phyloP scores from a whole-genome alignment of 305 asterid genomes.

The Solanum hybrid region DNA sequence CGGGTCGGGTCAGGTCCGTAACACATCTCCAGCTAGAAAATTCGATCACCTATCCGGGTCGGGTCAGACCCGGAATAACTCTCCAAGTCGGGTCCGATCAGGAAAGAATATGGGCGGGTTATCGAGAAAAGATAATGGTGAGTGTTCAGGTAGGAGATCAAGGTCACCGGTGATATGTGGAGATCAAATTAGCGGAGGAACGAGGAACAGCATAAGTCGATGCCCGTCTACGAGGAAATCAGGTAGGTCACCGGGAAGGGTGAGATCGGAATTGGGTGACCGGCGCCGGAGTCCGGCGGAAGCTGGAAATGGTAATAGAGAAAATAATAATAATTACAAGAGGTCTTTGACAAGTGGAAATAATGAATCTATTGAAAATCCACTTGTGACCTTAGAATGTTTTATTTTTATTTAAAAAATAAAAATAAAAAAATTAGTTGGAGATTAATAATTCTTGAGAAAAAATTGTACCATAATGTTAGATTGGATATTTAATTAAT shows the following conservation, averaged over 20 bases:
- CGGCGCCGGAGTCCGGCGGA: neutral
- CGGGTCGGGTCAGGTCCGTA: constrained; percentile 26
- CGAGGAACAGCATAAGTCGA: constrained; percentile 20
- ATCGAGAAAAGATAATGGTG: constrained; percentile 29
- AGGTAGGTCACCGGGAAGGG: constrained; percentile 36
- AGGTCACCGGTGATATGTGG: constrained; percentile 34
- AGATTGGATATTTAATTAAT: neutral
- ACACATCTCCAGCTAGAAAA: constrained; percentile 18
- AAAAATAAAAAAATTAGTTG: neutral
- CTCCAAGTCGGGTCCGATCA: constrained; percentile 24
- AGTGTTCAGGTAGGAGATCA: constrained; percentile 39
- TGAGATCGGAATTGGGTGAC: constrained; percentile 10
- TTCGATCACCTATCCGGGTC: constrained; percentile 22
- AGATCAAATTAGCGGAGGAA: constrained; percentile 11
- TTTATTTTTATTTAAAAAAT: constrained; percentile 7
- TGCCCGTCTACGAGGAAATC: constrained; percentile 25
- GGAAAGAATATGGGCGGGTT: neutral
- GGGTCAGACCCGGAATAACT: constrained; percentile 22
- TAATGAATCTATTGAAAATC: constrained; percentile 14
- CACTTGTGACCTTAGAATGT: constrained; percentile 18
- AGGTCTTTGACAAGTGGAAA: constrained; percentile 4
- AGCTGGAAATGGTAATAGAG: neutral
- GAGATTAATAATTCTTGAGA: neutral
- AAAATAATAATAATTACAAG: neutral
- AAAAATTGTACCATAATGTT: neutral